A percentile compares a stretch with the other conserved stretches of the same genome.
Conservation (phyloP, 345 rosid genomes). For the Pistacia vera region DNA sequence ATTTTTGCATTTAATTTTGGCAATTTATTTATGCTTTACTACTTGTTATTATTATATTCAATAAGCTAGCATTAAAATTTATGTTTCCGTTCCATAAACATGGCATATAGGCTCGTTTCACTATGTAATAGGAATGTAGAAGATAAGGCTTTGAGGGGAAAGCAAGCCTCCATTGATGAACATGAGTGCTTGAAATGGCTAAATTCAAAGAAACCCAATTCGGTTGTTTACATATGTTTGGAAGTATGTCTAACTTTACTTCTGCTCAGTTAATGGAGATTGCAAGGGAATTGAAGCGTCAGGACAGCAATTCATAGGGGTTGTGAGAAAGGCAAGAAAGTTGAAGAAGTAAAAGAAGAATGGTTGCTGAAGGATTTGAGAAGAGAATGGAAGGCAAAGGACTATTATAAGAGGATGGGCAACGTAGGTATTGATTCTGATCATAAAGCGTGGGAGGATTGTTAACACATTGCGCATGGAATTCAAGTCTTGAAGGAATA, state of each 20-base stretch:
- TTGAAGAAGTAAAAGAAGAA: constrained; percentile 27
- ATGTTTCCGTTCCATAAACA: too few relatives aligned
- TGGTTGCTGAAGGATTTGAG: constrained; percentile 45
- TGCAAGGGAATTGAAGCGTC: constrained; percentile 44
- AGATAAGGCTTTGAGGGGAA: constrained; percentile 42
- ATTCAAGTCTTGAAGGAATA: constrained; percentile 53
- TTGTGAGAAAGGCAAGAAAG: constrained; percentile 22
- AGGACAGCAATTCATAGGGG: constrained; percentile 50
- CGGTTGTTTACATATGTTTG: constrained; percentile 53
- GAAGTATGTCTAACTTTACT: constrained; percentile 29
- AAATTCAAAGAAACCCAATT: constrained; percentile 31
- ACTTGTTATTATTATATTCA: too few relatives aligned
- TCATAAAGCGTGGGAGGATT: constrained; percentile 55
- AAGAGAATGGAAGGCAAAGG: constrained; percentile 42
- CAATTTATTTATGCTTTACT: too few relatives aligned
- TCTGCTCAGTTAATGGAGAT: constrained; percentile 42
- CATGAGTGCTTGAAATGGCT: constrained; percentile 50
- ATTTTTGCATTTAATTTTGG: too few relatives aligned
- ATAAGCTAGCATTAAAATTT: too few relatives aligned
- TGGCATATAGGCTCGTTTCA: constrained; percentile 57
- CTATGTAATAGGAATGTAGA: constrained; percentile 28
- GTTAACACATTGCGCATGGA: constrained; percentile 64
- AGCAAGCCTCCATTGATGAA: constrained; percentile 24
- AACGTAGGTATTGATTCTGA: constrained; percentile 57
- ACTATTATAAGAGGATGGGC: constrained; percentile 63